These are phyloP conservation scores for Plasmodium sp. DNA, from an alignment of 169 alveolate genomes.

Conservation along the genomic window DNA sequence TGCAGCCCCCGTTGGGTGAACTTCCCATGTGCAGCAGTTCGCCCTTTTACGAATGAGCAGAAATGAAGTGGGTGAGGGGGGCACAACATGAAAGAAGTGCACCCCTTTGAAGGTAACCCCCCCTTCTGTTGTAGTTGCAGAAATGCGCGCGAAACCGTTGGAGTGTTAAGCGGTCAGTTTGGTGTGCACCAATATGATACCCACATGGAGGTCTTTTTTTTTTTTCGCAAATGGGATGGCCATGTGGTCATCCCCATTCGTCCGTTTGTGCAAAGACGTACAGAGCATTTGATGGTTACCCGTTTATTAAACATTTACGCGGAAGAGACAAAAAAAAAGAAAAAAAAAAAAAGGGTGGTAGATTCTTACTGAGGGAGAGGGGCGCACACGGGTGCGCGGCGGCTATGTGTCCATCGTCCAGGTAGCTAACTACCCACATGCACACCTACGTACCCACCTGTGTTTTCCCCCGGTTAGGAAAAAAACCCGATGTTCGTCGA, in stretches of 20 bases:
- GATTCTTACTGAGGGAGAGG: neutral
- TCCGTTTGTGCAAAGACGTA: neutral
- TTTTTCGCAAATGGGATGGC: neutral
- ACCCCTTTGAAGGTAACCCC: neutral
- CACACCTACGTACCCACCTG: neutral
- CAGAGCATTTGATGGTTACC: neutral
- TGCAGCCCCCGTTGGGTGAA: neutral
- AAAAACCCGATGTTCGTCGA: slow-evolving; percentile 44
- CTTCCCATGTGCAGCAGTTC: neutral
- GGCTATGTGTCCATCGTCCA: neutral
- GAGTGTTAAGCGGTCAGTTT: neutral
- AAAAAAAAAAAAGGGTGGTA: neutral
- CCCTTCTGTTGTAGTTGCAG: neutral
- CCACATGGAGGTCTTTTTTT: neutral
- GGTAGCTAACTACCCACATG: neutral
- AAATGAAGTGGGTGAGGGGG: neutral
- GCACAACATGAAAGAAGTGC: no score
- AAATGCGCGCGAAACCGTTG: neutral
- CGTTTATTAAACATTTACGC: neutral
- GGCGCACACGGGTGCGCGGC: neutral
- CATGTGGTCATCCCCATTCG: neutral
- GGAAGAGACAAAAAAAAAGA: neutral
- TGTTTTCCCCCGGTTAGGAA: neutral
- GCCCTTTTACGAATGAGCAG: neutral
- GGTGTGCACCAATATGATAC: neutral